Evolutionary conservation across 352 stramenopile genomes (phyloP).

Genomic region (Phytophthora citrophthora): DNA sequence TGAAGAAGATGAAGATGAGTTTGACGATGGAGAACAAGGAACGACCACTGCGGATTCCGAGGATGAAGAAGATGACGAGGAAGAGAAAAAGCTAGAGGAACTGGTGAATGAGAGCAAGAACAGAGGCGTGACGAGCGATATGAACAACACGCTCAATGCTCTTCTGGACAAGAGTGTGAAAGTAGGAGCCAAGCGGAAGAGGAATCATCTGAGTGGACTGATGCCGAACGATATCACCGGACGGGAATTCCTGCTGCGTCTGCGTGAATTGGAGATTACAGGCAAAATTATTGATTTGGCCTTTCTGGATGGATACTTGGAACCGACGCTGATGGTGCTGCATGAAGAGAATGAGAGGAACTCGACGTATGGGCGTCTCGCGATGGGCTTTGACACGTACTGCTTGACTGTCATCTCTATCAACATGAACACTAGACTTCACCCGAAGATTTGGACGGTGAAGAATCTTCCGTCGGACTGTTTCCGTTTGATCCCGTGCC

Average conservation of each 20-base stretch:
- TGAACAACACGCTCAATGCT: conserved; percentile 66
- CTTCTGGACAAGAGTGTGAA: conserved; percentile 87
- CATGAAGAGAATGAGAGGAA: conserved; percentile 87
- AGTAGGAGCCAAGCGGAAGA: conserved; percentile 74
- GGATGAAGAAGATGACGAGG: conserved; percentile 83
- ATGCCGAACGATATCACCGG: conserved; percentile 77
- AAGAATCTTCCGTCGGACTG: conserved; percentile 84
- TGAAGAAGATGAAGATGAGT: conserved; percentile 78
- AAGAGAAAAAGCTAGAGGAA: conserved; percentile 77
- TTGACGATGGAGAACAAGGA: conserved; percentile 58
- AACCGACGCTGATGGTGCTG: conserved; percentile 87
- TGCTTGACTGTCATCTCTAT: conserved; percentile 89
- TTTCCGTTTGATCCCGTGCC: conserved; percentile 77
- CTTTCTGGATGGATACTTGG: conserved; percentile 86
- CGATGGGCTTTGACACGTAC: conserved; percentile 78
- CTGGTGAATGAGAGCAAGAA: conserved; percentile 80
- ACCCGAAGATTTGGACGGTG: conserved; percentile 89
- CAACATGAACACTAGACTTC: conserved; percentile 85
- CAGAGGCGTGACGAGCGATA: conserved; percentile 62
- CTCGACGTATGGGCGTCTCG: conserved; percentile 71
- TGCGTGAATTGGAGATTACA: conserved; percentile 78
- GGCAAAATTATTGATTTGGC: conserved; percentile 83
- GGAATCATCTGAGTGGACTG: conserved; percentile 69
- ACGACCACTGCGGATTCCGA: conserved; percentile 42
- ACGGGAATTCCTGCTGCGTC: conserved; percentile 74